phyloP scores from a whole-genome alignment of 495 filamentous ascomycete genomes.

The Podospora didyma region DNA sequence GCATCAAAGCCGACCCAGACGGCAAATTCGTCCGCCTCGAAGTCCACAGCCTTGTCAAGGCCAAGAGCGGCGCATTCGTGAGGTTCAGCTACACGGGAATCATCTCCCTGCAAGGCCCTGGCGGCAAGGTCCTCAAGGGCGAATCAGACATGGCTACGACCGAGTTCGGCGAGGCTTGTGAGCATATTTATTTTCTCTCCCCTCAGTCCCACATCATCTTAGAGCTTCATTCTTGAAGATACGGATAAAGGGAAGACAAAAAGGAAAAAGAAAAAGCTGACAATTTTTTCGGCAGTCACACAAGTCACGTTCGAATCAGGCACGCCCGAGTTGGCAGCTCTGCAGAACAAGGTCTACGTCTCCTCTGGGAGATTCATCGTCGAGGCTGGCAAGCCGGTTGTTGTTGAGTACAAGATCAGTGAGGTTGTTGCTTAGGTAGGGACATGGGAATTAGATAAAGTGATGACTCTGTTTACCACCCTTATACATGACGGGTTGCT shows the following conservation, averaged over 20 bases:
- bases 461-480: no score
- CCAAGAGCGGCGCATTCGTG: conserved; percentile 34
- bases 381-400: conserved; percentile 47
- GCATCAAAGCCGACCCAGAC: conserved; percentile 46
- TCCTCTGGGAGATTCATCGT: conserved; percentile 51
- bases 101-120: conserved; percentile 32
- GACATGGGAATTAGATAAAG: background rate
- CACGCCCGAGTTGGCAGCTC: conserved; percentile 42
- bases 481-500: no score
- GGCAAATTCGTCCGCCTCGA: conserved; percentile 47
- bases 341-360: conserved; percentile 53
- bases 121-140: conserved; percentile 41
- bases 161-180: conserved; percentile 53
- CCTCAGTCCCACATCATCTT: background rate
- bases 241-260: background rate
- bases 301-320: conserved; percentile 54
- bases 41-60: conserved; percentile 44
- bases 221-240: background rate
- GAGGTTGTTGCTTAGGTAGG: conserved; percentile 37
- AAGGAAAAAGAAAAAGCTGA: conserved; percentile 1
- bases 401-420: conserved; percentile 59
- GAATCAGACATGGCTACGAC: conserved; percentile 47
- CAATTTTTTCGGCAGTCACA: conserved; percentile 33
- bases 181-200: conserved; percentile 20
- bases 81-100: conserved; percentile 51